A percentile compares a stretch with the other conserved stretches of the same genome.
These are phyloP conservation scores for Boletus huronensis DNA, from an alignment of 768 basidiomycete genomes.

Conservation along the genomic window DNA sequence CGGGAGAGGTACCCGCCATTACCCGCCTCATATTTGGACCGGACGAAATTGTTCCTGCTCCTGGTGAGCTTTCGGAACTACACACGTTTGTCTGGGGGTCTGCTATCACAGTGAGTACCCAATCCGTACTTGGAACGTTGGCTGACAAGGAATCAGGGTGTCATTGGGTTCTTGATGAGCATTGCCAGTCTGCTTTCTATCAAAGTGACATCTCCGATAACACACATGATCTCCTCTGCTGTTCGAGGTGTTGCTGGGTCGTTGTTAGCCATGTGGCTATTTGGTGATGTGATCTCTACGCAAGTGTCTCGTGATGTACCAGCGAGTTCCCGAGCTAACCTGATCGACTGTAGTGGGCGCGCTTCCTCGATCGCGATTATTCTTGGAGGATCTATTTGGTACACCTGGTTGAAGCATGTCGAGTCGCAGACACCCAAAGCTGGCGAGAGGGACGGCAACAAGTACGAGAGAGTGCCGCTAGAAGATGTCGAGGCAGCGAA, in stretches of 20 bases:
- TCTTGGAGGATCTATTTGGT: slow-evolving; percentile 76
- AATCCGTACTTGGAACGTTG: neutral
- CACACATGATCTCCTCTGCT: slow-evolving; percentile 96
- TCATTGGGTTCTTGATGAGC: slow-evolving; percentile 91
- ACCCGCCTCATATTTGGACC: slow-evolving; percentile 53
- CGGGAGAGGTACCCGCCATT: slow-evolving; percentile 70
- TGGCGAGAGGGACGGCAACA: slow-evolving; percentile 26
- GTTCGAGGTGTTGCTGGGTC: slow-evolving; percentile 94
- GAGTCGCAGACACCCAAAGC: slow-evolving; percentile 48
- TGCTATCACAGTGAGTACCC: slow-evolving; percentile 59
- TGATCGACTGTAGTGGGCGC: slow-evolving; percentile 55
- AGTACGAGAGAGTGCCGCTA: slow-evolving; percentile 62
- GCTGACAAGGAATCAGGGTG: slow-evolving; percentile 49
- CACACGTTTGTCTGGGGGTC: slow-evolving; percentile 78
- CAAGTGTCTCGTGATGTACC: slow-evolving; percentile 35
- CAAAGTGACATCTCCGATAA: slow-evolving; percentile 96
- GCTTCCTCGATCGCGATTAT: slow-evolving; percentile 78
- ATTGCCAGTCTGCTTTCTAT: slow-evolving; percentile 91
- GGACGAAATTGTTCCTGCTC: slow-evolving; percentile 34
- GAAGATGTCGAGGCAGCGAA: slow-evolving; percentile 60
- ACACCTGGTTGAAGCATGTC: slow-evolving; percentile 83
- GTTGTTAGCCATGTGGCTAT: slow-evolving; percentile 75
- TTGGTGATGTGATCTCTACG: slow-evolving; percentile 77
- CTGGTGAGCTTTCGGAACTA: slow-evolving; percentile 45
- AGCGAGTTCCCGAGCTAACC: neutral